A percentile compares a stretch with the other conserved stretches of the same genome.
These are phyloP conservation scores for Monascus purpureus DNA, from an alignment of 495 filamentous ascomycete species.

Conservation along the genomic window DNA sequence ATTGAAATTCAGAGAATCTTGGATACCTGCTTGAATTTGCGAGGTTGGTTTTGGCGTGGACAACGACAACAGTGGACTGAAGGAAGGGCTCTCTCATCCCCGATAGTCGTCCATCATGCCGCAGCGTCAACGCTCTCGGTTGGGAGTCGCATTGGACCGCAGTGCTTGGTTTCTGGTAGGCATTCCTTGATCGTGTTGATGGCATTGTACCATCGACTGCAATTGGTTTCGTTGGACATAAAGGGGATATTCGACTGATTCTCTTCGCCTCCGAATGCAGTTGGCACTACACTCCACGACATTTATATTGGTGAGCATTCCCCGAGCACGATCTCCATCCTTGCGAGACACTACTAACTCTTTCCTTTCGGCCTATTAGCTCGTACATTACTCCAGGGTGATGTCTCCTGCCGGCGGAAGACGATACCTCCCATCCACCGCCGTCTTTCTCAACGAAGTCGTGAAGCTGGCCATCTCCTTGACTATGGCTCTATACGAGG, in stretches of 20 bases:
- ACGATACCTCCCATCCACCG: slow-evolving; percentile 85
- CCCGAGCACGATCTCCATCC: no score
- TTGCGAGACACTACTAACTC: no score
- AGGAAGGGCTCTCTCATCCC: neutral
- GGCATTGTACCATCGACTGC: no score
- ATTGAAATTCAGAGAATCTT: no score
- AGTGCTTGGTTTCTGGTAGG: slow-evolving; percentile 66
- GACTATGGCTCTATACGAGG: slow-evolving; percentile 78
- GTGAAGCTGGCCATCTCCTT: slow-evolving; percentile 78
- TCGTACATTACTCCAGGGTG: slow-evolving; percentile 84
- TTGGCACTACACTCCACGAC: slow-evolving; percentile 17
- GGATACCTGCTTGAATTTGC: no score
- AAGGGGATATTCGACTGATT: no score
- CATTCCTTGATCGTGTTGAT: slow-evolving; percentile 17
- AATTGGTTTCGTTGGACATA: no score
- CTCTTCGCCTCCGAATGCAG: no score
- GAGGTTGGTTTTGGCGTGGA: no score
- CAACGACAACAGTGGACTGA: no score
- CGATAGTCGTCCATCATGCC: slow-evolving; percentile 15
- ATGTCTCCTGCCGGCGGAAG: slow-evolving; percentile 75
- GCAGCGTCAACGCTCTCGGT: slow-evolving; percentile 24
- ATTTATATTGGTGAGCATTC: slow-evolving; percentile 26
- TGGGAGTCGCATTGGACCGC: slow-evolving; percentile 64
- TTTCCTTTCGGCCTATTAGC: slow-evolving; percentile 28
- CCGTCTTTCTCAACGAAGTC: slow-evolving; percentile 87